Base-by-base conservation (phyloP, 257 asterid genomes). In the Solanum ossicruentum region DNA sequence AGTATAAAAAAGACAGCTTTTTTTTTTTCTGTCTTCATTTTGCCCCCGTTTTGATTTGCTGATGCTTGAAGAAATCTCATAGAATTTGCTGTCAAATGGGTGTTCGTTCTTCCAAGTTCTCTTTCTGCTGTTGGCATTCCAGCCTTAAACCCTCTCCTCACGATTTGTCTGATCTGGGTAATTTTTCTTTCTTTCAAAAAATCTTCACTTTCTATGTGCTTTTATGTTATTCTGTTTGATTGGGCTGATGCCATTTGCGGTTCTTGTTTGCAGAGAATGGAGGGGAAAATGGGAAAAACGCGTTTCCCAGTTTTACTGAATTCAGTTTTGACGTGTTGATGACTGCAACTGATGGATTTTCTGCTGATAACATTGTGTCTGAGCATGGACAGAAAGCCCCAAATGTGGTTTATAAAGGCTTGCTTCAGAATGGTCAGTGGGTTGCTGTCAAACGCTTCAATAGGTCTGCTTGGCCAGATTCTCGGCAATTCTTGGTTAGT, bases 331-430 rank as follows among this genome's bases (percentile, higher is more conserved):
- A 89, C 28, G 91, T 84, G 81, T 70, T 90, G 73, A 89, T 83
- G 47, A 77, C 32, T 28, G 91, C 93, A 39, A 89, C 93, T 43
- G 66, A 83, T 69, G 93, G 89, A 10, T 90, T 90, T 79, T 86
- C 88, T 5, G 18, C 86, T 21, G 91, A 90, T 41, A 90, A 89
- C 69, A 85, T 90, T 23, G 93, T 90, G 39, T 90, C 93, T 39
- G 93, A 90, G 67, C 93, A 90, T 69, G 93, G 93, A 18, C 91
- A 90, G 82, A 90, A 90, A 84, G 93, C 93, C 71, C 93, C 93
- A 23, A 90, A 90, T 72, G 91, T 90, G 4, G 93, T 90, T 49
- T 90, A 83, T 82, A 90, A 72, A 81, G 93, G 93, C 36, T 67
- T 78, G 81, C 87, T 90, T 3, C 80, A 83, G 16, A 84, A 85